phyloP scores from a whole-genome alignment of 2,329 filamentous ascomycete species.

The Xylaria sp. region DNA sequence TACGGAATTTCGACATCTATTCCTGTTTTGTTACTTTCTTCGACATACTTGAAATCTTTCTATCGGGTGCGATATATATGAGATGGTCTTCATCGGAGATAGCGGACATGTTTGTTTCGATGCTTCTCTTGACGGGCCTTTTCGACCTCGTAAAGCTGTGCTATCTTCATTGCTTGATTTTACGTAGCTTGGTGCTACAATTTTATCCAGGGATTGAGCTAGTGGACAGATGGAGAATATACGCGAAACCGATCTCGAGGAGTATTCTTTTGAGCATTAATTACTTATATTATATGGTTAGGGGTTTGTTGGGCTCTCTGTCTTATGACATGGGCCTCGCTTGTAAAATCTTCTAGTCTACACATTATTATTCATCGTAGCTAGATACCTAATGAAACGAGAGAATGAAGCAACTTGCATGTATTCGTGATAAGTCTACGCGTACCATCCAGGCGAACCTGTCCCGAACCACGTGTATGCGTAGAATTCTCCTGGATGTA shows the following conservation, averaged over 20 bases:
- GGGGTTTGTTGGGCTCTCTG: too few species aligned
- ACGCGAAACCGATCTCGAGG: constrained; percentile 10
- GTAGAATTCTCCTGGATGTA: too few species aligned
- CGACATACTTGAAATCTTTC: constrained; percentile 12
- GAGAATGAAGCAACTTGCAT: too few species aligned
- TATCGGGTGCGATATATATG: constrained; percentile 23
- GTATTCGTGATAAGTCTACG: too few species aligned
- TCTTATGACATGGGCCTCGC: too few species aligned
- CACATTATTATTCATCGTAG: not conserved
- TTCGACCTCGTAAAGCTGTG: constrained; percentile 9
- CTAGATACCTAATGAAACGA: constrained; percentile 6
- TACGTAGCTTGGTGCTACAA: constrained; percentile 11
- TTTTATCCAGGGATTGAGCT: not conserved
- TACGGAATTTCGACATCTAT: constrained; percentile 21
- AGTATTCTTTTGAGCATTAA: not conserved
- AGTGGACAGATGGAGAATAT: constrained; percentile 8
- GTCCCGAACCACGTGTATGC: too few species aligned
- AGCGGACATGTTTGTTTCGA: constrained; percentile 15
- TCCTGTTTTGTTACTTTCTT: constrained; percentile 11
- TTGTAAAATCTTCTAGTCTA: too few species aligned
- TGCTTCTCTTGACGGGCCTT: not conserved
- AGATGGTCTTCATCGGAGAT: constrained; percentile 20
- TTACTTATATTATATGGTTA: not conserved
- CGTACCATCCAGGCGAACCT: too few species aligned
- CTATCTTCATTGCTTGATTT: constrained; percentile 11